Conservation (phyloP, 345 rosid species). For the Populus ilicifolia region DNA sequence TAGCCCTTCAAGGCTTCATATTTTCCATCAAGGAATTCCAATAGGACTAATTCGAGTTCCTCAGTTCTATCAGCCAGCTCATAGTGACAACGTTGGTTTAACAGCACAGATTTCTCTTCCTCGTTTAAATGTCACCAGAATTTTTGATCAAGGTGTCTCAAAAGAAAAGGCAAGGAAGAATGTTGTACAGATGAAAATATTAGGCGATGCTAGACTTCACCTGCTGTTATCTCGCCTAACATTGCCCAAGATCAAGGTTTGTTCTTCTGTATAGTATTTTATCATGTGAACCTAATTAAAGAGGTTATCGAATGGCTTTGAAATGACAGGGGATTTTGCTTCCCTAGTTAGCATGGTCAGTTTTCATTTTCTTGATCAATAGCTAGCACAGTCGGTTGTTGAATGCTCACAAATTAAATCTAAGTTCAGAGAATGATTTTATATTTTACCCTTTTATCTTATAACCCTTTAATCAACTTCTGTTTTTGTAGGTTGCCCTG, state of each 20-base stretch:
- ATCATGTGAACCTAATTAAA: not conserved
- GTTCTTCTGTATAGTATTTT: not conserved
- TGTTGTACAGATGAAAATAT: conserved; percentile 20
- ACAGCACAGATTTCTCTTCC: conserved; percentile 17
- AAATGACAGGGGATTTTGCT: not conserved
- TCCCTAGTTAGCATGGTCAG: not conserved
- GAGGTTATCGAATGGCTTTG: not conserved
- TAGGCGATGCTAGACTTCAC: conserved; percentile 18
- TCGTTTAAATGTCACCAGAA: conserved; percentile 19
- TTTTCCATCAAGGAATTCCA: conserved; percentile 26
- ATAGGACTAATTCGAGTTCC: conserved; percentile 26
- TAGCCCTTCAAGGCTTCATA: conserved; percentile 25
- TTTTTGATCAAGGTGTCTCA: conserved; percentile 1
- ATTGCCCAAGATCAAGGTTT: conserved; percentile 34
- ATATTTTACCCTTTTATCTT: not conserved
- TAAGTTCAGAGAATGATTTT: not conserved
- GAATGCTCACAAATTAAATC: no score
- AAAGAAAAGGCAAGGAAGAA: conserved; percentile 5
- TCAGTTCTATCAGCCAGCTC: conserved; percentile 31
- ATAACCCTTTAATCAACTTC: not conserved
- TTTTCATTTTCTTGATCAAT: no score
- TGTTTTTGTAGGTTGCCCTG: conserved; percentile 21
- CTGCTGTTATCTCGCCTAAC: conserved; percentile 19
- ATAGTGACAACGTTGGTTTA: conserved; percentile 25
- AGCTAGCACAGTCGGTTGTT: no score